Evolutionary conservation across 495 filamentous ascomycete species (phyloP), one percentile per base, ranked within the genome.

Genomic region (Amniculicola lignicola): DNA sequence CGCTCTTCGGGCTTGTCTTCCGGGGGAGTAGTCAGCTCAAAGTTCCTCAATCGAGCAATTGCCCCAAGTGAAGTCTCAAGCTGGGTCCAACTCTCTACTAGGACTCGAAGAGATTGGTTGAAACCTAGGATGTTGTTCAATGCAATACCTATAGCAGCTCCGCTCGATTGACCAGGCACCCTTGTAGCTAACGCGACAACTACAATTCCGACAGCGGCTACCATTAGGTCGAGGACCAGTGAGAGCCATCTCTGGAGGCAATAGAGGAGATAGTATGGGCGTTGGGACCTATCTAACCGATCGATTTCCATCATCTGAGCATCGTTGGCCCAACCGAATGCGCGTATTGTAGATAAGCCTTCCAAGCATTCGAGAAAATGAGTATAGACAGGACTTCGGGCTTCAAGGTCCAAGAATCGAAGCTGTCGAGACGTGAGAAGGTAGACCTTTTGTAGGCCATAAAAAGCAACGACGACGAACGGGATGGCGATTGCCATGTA

Each of bases 201-300:
- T 16, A 62, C 35, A 3, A 56, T 35, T 3, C 61, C 66, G 12
- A 69, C 28, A 33, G 43, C 61, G 2, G 66, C 64, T 18, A 62
- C 58, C 5, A 67, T 39, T 6, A 69, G 41, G 27, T 69, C 64
- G 11, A 69, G 45, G n/a, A 67, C 62, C 3, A 69, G 25, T 4
- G 57, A 61, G 4, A 69, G 58, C 58, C 74, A 77, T 12, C 69
- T 67, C 74, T 60, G 77, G 10, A 78, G 72, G 24, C 72, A 71
- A 46, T 75, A 79, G 40, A 84, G 72, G 18, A 82, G 72, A 56
- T 83, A 84, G 61, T 78, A 81, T 19, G 81, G 81, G 19, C 72
- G 66, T 51, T 84, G 81, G 3, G 79, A 80, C 14, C 69, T 66
- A 57, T 89, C 83, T 3, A 90, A 62, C 2, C 77, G 69, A 3